A percentile compares a stretch with the other conserved stretches of the same genome.
phyloP scores from a whole-genome alignment of 2,329 filamentous ascomycete genomes.

The Fusarium sp. region DNA sequence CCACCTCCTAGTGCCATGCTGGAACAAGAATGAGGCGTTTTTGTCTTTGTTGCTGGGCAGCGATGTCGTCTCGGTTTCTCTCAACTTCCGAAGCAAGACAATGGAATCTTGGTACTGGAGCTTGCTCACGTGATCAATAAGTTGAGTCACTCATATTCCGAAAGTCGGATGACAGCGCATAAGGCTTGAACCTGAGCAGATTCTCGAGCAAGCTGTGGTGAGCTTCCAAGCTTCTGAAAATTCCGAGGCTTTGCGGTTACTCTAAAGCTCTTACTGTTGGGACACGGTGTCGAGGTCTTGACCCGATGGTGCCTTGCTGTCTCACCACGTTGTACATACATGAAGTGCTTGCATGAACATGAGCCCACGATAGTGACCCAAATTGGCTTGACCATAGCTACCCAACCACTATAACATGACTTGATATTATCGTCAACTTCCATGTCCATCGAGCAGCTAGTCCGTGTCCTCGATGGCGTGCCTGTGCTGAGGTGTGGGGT shows the following conservation, averaged over 20 bases:
- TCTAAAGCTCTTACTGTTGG: not conserved
- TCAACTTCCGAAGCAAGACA: not conserved
- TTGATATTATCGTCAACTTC: not conserved
- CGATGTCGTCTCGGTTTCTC: not conserved
- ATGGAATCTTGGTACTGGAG: not conserved
- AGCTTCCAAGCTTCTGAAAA: not conserved
- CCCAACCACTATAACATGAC: not conserved
- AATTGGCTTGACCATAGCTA: not conserved
- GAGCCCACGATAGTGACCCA: not conserved
- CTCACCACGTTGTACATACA: constrained; percentile 3
- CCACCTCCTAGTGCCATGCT: not conserved
- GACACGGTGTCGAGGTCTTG: not conserved
- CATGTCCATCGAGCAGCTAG: not conserved
- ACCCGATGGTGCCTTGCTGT: not conserved
- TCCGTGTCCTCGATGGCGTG: constrained; percentile 21
- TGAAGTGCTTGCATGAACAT: constrained; percentile 10
- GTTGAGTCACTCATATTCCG: not conserved
- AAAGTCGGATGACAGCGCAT: not conserved
- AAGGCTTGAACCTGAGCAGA: not conserved
- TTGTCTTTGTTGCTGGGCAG: constrained; percentile 9
- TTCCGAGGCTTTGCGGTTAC: not conserved
- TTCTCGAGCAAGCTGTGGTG: not conserved
- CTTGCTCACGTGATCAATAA: not conserved
- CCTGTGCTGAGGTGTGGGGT: constrained; percentile 37
- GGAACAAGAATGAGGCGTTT: constrained; percentile 1